Conservation (phyloP, 1,284 basidiomycete species). For the Rhizoctonia solani region DNA sequence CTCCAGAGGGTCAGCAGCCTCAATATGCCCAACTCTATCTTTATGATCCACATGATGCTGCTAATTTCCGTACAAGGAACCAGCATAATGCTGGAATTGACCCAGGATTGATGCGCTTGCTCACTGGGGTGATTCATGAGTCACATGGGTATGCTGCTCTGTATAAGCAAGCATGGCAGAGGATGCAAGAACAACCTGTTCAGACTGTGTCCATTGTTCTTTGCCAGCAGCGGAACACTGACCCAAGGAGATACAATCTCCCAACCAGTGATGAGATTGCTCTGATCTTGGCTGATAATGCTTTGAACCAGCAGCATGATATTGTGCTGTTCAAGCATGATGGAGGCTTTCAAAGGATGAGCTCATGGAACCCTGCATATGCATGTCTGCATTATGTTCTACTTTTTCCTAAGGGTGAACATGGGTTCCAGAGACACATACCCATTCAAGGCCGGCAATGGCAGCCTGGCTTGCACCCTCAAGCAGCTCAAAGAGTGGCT, state of each 20-base stretch:
- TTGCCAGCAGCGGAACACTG: slow-evolving; percentile 35
- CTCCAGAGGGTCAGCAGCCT: slow-evolving; percentile 36
- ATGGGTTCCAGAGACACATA: slow-evolving; percentile 43
- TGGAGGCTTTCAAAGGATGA: slow-evolving; percentile 45
- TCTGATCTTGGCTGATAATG: slow-evolving; percentile 45
- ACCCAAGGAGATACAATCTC: slow-evolving; percentile 47
- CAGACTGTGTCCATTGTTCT: neutral
- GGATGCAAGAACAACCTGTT: slow-evolving; percentile 40
- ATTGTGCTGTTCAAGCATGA: slow-evolving; percentile 44
- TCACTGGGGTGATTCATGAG: slow-evolving; percentile 44
- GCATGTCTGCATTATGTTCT: slow-evolving; percentile 49
- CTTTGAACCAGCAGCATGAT: slow-evolving; percentile 42
- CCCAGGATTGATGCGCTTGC: slow-evolving; percentile 39
- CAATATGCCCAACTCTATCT: slow-evolving; percentile 51
- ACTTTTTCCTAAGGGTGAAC: slow-evolving; percentile 49
- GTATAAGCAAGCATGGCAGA: slow-evolving; percentile 45
- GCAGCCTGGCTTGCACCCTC: neutral
- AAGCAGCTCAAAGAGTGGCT: too few relatives aligned
- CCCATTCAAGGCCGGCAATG: neutral
- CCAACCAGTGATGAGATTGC: slow-evolving; percentile 50
- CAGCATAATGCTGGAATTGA: slow-evolving; percentile 43
- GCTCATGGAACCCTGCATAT: slow-evolving; percentile 48
- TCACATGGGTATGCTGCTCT: slow-evolving; percentile 45
- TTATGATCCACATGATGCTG: slow-evolving; percentile 44
- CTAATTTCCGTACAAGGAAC: slow-evolving; percentile 40